Conservation (phyloP, 2,329 filamentous ascomycete species). For the Claviceps fusiformis region DNA sequence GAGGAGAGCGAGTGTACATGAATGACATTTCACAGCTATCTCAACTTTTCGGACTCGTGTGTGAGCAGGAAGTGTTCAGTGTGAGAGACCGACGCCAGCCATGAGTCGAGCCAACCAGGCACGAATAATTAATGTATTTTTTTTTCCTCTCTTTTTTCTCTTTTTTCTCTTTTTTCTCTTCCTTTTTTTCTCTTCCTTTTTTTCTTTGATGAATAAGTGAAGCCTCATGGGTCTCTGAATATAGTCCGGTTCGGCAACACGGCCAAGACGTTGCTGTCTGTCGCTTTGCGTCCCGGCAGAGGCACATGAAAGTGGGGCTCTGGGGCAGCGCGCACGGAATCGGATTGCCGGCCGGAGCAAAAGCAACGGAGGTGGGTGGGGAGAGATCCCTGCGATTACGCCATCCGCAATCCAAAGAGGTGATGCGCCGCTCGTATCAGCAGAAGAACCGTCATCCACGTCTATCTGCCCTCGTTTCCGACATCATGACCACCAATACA, state of each 20-base stretch:
- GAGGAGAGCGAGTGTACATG: neutral
- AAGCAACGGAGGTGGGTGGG: neutral
- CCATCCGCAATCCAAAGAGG: neutral
- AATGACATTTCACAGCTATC: neutral
- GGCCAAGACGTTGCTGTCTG: neutral
- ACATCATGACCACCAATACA: no score
- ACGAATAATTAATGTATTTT: neutral
- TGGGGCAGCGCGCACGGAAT: no score
- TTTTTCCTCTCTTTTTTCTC: no score
- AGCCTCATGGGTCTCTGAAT: no score
- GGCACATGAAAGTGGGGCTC: neutral
- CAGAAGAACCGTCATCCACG: no score
- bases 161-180: no score
- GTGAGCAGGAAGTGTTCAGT: no score
- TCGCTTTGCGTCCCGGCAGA: neutral
- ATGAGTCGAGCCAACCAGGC: neutral
- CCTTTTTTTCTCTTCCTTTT: no score
- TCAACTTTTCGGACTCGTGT: neutral
- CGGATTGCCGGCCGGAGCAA: neutral
- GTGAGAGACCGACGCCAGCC: neutral
- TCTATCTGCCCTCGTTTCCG: no score
- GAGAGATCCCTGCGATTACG: conserved; percentile 1
- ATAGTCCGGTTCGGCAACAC: no score
- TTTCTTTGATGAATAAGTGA: neutral
- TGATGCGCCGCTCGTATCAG: neutral